Evolutionary conservation across 208 protist species (phyloP).

Genomic region (Trichomonas vaginalis): DNA sequence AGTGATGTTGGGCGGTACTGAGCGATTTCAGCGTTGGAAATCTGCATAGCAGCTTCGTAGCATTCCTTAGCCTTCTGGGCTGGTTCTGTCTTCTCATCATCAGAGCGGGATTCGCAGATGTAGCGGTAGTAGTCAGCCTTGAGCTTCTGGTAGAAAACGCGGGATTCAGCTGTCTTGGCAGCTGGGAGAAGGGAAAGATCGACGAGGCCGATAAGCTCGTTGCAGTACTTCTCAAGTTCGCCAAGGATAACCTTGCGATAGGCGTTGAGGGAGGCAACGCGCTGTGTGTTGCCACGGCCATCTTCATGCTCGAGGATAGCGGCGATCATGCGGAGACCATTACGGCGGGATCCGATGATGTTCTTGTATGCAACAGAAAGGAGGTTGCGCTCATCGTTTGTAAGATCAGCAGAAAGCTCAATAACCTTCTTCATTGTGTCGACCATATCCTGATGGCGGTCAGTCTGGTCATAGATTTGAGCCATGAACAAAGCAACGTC

Average conservation of each 20-base stretch:
- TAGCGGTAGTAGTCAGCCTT: constrained; percentile 62
- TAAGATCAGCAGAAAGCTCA: constrained; percentile 19
- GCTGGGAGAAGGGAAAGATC: constrained; percentile 74
- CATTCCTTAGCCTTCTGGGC: constrained; percentile 43
- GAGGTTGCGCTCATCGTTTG: constrained; percentile 96
- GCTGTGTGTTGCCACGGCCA: constrained; percentile 52
- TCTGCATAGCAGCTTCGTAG: constrained; percentile 50
- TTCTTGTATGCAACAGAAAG: constrained; percentile 99
- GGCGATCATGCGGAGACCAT: constrained; percentile 77
- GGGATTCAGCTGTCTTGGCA: constrained; percentile 36
- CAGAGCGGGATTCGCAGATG: constrained; percentile 51
- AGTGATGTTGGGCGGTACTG: constrained; percentile 61
- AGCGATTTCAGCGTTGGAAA: constrained; percentile 40
- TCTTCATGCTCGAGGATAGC: constrained; percentile 44
- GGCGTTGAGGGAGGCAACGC: constrained; percentile 22
- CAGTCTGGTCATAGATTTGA: background rate
- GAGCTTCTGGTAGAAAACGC: constrained; percentile 67
- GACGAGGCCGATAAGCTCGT: constrained; percentile 71
- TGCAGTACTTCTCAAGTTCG: constrained; percentile 38
- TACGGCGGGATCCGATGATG: constrained; percentile 88
- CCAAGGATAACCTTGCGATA: constrained; percentile 6
- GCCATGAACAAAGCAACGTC: background rate
- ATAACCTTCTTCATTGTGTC: constrained; percentile 2
- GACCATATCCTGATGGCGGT: constrained; percentile 6
- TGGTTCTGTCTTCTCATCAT: constrained; percentile 28